Evolutionary conservation across 176 grass and related monocot species (phyloP), one percentile per base, ranked within the genome.

Genomic region (Musa schizocarpa): DNA sequence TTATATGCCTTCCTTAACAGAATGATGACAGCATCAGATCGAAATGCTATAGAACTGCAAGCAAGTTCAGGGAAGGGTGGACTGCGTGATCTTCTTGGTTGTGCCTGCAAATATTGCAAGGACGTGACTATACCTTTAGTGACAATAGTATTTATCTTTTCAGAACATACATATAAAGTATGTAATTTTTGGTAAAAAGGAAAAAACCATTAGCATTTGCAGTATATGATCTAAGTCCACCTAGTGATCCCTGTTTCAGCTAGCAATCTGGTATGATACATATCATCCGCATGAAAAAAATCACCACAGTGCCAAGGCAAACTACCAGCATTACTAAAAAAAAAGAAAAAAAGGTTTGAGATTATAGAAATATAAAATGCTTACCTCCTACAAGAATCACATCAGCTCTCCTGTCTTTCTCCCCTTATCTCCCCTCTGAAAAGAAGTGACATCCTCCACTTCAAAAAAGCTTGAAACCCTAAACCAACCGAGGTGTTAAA

Each of bases 1-100:
- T 73, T 97, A 84, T 85, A 84, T 75, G 87, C 85, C 81, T 91
- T 97, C 80, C 87, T 85, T 90, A 93, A 84, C 56, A 97, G 86
- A 52, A 88, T 50, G 58, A 91, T 17, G 78, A 87, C 80, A 25
- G 80, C 87, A 85, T 97, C 94, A 91, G 83, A 80, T 74, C 86
- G 86, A 85, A 90, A 97, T 78, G 86, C 90, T 68, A 97, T 69
- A 49, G 87, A 87, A 63, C 82, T 65, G 68, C 84, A 88, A 76
- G 81, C 72, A 76, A 84, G 82, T 23, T 91, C 90, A 87, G 81
- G 49, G 51, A 71, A 91, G 71, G 88, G 81, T 85, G 94, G 87
- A 88, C 83, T 88, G 71, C 85, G 86, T 80, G 81, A 77, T 78
- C 90, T 90, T 79, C 88, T 90, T 63, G 84, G 83, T 78, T 93